A percentile compares a stretch with the other conserved stretches of the same genome.
These are phyloP conservation scores for California macrophylla DNA, from an alignment of 441 rosid species.

Conservation along the genomic window DNA sequence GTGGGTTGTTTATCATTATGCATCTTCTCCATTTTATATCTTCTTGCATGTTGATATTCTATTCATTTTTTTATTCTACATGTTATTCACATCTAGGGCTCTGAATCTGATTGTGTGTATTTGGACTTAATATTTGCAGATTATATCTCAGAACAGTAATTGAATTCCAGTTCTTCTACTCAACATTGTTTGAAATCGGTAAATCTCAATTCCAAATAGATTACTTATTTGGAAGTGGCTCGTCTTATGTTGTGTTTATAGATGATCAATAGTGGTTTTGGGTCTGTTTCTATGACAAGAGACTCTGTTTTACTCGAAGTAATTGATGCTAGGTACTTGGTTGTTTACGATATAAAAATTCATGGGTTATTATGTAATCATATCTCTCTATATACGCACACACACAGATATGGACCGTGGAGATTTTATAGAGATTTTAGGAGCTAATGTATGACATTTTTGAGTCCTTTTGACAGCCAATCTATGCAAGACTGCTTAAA, in stretches of 20 bases:
- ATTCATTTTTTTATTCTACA: not conserved
- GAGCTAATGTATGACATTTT: not conserved
- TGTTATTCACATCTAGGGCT: not conserved
- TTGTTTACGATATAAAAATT: not conserved
- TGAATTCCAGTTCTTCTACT: constrained; percentile 1
- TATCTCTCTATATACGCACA: not conserved
- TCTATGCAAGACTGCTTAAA: not conserved
- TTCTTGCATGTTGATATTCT: not conserved
- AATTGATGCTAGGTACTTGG: not conserved
- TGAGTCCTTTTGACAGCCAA: not conserved
- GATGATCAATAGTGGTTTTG: not conserved
- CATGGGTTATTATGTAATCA: not conserved
- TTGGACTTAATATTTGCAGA: constrained; percentile 13
- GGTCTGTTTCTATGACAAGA: not conserved
- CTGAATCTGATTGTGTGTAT: not conserved
- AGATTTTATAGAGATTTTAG: not conserved
- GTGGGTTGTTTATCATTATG: not conserved
- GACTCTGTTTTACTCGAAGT: not conserved
- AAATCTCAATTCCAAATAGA: not conserved
- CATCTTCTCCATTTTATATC: not conserved
- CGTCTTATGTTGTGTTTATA: not conserved
- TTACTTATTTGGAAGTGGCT: not conserved
- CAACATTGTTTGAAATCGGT: not conserved
- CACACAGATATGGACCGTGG: not conserved
- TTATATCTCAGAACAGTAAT: constrained; percentile 12